Percentiles rank a stretch among this genome's conserved stretches.
Conservation (phyloP, 75 land plant species). For the Cupressus sempervirens region DNA sequence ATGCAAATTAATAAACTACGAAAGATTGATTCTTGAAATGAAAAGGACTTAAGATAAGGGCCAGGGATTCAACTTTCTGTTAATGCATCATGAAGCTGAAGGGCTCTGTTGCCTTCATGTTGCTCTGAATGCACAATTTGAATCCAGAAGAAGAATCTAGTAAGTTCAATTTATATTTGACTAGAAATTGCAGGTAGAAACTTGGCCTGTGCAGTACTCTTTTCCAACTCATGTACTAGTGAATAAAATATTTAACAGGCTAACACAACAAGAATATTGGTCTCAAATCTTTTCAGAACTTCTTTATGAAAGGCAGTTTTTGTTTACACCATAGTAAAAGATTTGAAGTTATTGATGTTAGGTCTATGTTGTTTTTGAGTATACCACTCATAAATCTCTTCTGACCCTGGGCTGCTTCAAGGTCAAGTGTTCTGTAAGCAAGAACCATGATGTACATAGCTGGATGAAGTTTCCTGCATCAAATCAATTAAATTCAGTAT, state of each 20-base stretch:
- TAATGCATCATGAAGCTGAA: neutral
- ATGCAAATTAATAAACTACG: neutral
- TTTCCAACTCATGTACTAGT: neutral
- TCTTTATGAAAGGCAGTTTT: slow-evolving; percentile 7
- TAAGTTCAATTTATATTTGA: neutral
- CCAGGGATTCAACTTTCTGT: neutral
- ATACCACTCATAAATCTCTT: slow-evolving; percentile 11
- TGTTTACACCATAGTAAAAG: slow-evolving; percentile 9
- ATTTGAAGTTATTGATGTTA: slow-evolving; percentile 5
- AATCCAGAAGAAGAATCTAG: neutral
- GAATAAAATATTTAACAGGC: neutral
- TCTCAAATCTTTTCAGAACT: neutral
- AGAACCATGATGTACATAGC: slow-evolving; percentile 81
- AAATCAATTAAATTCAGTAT: neutral
- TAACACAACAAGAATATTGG: neutral
- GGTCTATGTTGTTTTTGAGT: neutral
- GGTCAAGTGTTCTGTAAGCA: slow-evolving; percentile 87
- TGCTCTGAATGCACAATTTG: neutral
- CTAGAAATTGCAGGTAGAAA: neutral
- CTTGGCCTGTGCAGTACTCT: neutral
- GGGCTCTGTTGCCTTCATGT: neutral
- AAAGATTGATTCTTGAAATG: neutral
- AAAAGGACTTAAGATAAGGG: neutral
- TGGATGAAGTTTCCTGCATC: slow-evolving; percentile 72
- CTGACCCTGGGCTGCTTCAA: slow-evolving; percentile 52